Evolutionary conservation across 2,329 filamentous ascomycete genomes (phyloP), one percentile per base, ranked within the genome.

Genomic region (Lachnellula occidentalis): DNA sequence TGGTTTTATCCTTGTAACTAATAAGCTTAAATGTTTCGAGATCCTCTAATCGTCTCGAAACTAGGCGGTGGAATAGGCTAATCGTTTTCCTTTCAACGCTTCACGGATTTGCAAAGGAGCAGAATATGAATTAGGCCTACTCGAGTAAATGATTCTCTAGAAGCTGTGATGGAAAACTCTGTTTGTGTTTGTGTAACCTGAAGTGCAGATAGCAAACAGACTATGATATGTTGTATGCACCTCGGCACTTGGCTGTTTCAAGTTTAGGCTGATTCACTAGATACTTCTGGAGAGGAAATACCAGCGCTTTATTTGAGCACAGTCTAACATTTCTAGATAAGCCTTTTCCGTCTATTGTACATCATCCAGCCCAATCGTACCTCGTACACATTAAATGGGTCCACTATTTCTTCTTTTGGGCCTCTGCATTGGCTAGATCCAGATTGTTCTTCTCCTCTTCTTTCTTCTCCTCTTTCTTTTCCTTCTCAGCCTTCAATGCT

Each of bases 391-490:
- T 43, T 5, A 43, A 31, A 43, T 12, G 45, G 48, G 19, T 39
- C 34, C 27, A 19, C n/a, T 42, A 60, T 42, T 62, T 58, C 49
- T 61, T 58, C 43, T 62, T 51, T 39, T 55, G 58, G 12, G 52
- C 24, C 34, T 60, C 36, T 11, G 49, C 19, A 21, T 63, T 58
- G 6, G 55, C 58, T 12, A 48, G 21, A 36, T 61, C 55, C 46
- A 65, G 19, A 9, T 60, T 37, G 27, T 58, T 51, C 37, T 64
- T 61, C 50, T n/a, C n/a, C n/a, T n/a, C n/a, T n/a, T n/a, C n/a
- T n/a, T n/a, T n/a, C n/a, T n/a, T n/a, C n/a, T 67, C 63, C 21
- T 64, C 58, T 46, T 55, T 51, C 8, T 60, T 43, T 45, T 67
- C 60, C 39, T 65, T 58, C 48, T 67, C 60, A 8, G 53, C 57